These are phyloP conservation scores for Alternaria sp. DNA, from an alignment of 2,329 filamentous ascomycete species.

Conservation along the genomic window DNA sequence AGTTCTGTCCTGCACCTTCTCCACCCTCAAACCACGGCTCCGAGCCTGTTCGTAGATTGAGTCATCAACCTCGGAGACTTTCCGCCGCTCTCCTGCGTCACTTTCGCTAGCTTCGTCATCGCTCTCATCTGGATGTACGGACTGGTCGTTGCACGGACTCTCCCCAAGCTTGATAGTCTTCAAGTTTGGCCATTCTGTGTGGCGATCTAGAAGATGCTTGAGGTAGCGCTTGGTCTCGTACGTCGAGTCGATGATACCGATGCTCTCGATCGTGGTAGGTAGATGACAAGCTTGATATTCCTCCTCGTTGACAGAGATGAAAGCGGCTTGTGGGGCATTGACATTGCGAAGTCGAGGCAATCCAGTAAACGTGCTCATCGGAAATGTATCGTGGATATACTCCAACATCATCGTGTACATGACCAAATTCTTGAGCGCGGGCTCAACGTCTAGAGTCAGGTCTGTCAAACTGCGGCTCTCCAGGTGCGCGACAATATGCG, in stretches of 20 bases:
- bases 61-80: neutral
- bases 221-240: neutral
- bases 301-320: neutral
- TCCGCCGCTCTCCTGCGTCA: neutral
- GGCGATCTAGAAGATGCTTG: neutral
- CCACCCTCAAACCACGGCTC: neutral
- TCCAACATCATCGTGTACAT: neutral
- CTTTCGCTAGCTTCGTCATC: neutral
- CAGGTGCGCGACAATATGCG: neutral
- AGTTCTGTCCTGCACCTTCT: neutral
- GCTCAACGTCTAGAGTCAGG: neutral
- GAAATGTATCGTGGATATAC: neutral
- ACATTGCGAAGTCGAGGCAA: neutral
- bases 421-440: neutral
- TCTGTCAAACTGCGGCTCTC: neutral
- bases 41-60: neutral
- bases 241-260: neutral
- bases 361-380: neutral
- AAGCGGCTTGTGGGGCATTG: neutral
- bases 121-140: neutral
- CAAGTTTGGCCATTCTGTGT: neutral
- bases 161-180: neutral
- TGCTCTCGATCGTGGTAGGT: neutral
- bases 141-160: neutral
- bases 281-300: neutral